Evolutionary conservation across 2,329 filamentous ascomycete species (phyloP), one percentile per base, ranked within the genome.

Genomic region (Ophiocordyceps robertsii): DNA sequence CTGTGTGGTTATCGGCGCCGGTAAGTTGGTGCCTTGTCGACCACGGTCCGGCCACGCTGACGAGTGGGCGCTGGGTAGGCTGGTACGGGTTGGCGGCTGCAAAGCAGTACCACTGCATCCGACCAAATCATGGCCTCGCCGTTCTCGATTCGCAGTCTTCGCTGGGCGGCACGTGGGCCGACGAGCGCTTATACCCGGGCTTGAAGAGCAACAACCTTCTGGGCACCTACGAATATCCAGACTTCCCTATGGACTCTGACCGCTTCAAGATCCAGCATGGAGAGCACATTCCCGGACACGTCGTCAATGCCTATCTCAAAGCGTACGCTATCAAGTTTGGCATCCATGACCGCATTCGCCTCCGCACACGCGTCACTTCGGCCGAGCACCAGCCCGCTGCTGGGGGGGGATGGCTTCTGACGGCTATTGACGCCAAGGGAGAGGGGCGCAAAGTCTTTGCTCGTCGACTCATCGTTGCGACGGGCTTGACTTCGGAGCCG

Each of bases 151-250:
- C 67, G 6, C 66, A 68, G 11, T 56, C 65, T 12, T 72, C 73
- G 0, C 53, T 80, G 6, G 84, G 84, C 1, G 84, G 84, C 4
- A 77, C 78, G 14, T 89, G 83, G 84, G 73, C 77, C 9, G 65
- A 75, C 43, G 65, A 81, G 32, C 71, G 82, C 1, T 60, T 86
- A 1, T 82, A 88, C 55, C 73, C 77, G 0, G 77, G 75, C 1
- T 68, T 90, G 39, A 82, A 78, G 52, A 79, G 75, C 42, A 89
- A 90, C 59, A 88, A 88, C 53, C 71, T 85, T 56, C 57, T 80
- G 11, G 82, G 83, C 3, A 82, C 76, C 0, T 85, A 80, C 50
- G 81, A 89, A 56, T 87, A 75, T 52, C 75, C 77, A 0, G 84
- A 86, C 51, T 85, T 84, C 46, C 80, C 82, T 16, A 82, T 89